Percentiles rank a stretch among this genome's conserved stretches.
phyloP scores from a whole-genome alignment of 1,284 basidiomycete species.

The Ganoderma boninense region DNA sequence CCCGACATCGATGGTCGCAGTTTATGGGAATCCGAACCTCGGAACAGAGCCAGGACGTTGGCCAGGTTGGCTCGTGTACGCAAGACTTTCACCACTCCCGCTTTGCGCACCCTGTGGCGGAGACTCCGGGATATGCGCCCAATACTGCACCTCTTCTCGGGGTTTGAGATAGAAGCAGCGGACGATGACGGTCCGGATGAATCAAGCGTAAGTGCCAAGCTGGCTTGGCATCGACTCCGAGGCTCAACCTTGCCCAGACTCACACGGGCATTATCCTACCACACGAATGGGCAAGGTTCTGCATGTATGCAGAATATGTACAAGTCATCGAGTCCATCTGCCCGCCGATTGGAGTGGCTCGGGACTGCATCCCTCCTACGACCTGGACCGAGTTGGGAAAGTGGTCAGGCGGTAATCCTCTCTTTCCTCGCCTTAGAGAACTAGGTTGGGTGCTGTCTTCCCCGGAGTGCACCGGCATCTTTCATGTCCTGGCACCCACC shows the following conservation, averaged over 20 bases:
- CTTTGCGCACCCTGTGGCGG: not conserved
- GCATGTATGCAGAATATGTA: not conserved
- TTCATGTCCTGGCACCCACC: not conserved
- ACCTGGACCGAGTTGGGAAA: slow-evolving; percentile 1
- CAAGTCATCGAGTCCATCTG: not conserved
- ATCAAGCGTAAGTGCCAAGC: not conserved
- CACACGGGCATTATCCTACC: not conserved
- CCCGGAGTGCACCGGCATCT: slow-evolving; percentile 3
- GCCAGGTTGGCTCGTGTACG: not conserved
- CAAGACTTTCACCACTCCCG: not conserved
- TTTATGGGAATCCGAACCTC: not conserved
- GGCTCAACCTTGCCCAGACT: not conserved
- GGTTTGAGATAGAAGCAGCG: not conserved
- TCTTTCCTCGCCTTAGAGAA: slow-evolving; percentile 5
- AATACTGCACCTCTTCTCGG: not conserved
- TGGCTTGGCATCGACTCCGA: not conserved
- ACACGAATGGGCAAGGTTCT: not conserved
- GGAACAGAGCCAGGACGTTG: not conserved
- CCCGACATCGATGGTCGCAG: not conserved
- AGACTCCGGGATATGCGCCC: not conserved
- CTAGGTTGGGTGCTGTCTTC: not conserved
- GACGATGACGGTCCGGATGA: not conserved
- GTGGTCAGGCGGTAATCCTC: not conserved
- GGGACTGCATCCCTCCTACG: not conserved
- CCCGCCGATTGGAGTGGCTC: not conserved